Base-by-base conservation (phyloP, 768 basidiomycete species). In the Trametes coccinea region DNA sequence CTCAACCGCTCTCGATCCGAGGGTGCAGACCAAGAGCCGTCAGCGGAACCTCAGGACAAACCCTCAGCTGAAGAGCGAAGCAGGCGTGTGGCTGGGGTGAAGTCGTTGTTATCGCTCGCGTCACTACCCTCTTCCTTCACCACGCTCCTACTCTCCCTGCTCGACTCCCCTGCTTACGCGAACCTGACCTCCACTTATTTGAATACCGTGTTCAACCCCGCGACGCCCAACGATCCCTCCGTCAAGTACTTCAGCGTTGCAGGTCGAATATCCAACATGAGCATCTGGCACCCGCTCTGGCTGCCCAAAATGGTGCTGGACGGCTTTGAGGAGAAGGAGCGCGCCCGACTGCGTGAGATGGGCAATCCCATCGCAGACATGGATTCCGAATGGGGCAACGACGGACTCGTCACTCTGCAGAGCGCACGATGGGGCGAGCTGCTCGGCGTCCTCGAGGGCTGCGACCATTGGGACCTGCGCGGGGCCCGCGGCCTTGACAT, bases 401-500 rank as follows among this genome's bases (percentile, higher is more conserved):
- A 98, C 68, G 94, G 93, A 0, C 80, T 98, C 39, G 95, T 98
- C 14, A 89, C 89, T 14, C 81, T 99, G n/a, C 86, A 91, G 66
- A 92, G 90, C 67, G 93, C 97, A 5, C 86, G 87, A 65, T 98
- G 96, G 95, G 97, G 97, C 16, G 92, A 97, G 70, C 98, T 95
- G 72, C 76, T 99, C 34, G 97, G 97, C 3, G 84, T 85, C 16
- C 79, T 98, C 69, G 90, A 96, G 64, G 89, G 88, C 1, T 90
- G 88, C 67, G 95, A 99, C 78, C 97, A 99, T 70, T 99, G 97
- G 97, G 90, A 96, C 68, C 83, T 98, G 72, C 78, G 97, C 63
- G 97, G 96, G 0, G 88, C 92, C 22, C 76, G 88, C n/a, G 92
- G 94, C 3, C 77, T 88, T 66, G 90, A 88, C 48, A 78, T 87